Conservation (phyloP, 495 filamentous ascomycete species). For the Neurospora sp. region DNA sequence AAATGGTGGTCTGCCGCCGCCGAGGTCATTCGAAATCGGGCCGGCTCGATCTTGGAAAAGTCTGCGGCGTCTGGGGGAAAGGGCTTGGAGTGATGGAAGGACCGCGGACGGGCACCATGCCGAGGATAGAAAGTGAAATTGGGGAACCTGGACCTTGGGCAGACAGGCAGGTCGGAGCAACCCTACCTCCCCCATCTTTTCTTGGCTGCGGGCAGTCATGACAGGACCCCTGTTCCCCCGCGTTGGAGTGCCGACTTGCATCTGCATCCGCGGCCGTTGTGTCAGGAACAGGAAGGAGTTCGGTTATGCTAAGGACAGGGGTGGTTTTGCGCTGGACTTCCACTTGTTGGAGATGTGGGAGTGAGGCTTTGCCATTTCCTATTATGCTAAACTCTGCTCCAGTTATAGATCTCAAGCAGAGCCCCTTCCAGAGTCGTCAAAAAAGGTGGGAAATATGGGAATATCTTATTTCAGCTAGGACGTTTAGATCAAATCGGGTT, state of each 20-base stretch:
- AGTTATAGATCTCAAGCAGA: not conserved
- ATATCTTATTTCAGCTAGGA: not conserved
- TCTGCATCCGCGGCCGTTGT: not conserved
- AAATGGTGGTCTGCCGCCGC: not conserved
- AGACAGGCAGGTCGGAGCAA: not conserved
- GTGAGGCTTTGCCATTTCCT: not conserved
- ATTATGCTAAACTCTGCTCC: not conserved
- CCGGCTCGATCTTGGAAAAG: not conserved
- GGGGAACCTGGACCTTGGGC: not conserved
- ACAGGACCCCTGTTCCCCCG: not conserved
- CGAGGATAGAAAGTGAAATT: not conserved
- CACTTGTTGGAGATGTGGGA: not conserved
- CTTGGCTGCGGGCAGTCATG: not conserved
- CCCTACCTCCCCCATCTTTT: not conserved
- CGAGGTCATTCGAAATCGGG: not conserved
- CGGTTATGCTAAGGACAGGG: not conserved
- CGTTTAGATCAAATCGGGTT: not conserved
- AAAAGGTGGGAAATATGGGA: not conserved
- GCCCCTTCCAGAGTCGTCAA: not conserved
- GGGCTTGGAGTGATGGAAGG: not conserved
- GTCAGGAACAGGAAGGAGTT: not conserved
- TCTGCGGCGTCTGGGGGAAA: not conserved
- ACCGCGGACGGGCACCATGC: not conserved
- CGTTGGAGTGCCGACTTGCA: not conserved
- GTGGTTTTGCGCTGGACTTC: not conserved